phyloP scores from a whole-genome alignment of 805 yeast species.

The Allodekkera sacchari region DNA sequence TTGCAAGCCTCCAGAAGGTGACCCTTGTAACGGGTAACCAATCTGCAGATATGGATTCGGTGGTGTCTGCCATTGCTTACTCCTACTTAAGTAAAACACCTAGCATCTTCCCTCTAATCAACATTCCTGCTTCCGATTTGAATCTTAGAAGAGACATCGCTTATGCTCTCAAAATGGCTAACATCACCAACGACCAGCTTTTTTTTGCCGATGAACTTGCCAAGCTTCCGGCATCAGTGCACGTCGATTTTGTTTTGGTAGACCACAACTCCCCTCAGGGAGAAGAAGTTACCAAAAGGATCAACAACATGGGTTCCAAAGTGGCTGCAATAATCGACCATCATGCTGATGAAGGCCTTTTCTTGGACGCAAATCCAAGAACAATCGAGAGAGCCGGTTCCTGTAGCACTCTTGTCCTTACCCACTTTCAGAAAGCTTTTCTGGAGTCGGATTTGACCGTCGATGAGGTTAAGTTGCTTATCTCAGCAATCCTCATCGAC shows the following conservation, averaged over 20 bases:
- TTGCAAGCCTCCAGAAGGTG: slow-evolving; percentile 4
- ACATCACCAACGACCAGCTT: slow-evolving; percentile 41
- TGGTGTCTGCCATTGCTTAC: slow-evolving; percentile 64
- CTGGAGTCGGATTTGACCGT: slow-evolving; percentile 4
- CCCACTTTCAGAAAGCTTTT: slow-evolving; percentile 27
- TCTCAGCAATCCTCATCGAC: slow-evolving; percentile 5
- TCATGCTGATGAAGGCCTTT: slow-evolving; percentile 63
- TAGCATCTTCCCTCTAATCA: slow-evolving; percentile 57
- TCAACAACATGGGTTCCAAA: slow-evolving; percentile 17
- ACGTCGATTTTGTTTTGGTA: slow-evolving; percentile 51
- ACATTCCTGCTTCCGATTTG: slow-evolving; percentile 62
- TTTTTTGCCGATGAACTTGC: slow-evolving; percentile 62
- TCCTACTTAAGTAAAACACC: slow-evolving; percentile 41
- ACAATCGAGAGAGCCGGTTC: slow-evolving; percentile 61
- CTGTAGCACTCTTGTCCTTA: slow-evolving; percentile 67
- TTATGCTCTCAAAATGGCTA: slow-evolving; percentile 38
- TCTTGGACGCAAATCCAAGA: slow-evolving; percentile 48
- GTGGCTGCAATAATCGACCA: slow-evolving; percentile 75
- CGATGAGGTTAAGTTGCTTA: slow-evolving; percentile 2
- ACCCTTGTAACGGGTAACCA: slow-evolving; percentile 71
- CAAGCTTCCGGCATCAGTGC: slow-evolving; percentile 4
- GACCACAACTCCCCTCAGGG: slow-evolving; percentile 76
- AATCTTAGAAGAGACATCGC: slow-evolving; percentile 63
- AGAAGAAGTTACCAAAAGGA: slow-evolving; percentile 24
- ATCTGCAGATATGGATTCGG: slow-evolving; percentile 85